Evolutionary conservation across 2,329 filamentous ascomycete species (phyloP).

Genomic region (Colletotrichum viniferum): DNA sequence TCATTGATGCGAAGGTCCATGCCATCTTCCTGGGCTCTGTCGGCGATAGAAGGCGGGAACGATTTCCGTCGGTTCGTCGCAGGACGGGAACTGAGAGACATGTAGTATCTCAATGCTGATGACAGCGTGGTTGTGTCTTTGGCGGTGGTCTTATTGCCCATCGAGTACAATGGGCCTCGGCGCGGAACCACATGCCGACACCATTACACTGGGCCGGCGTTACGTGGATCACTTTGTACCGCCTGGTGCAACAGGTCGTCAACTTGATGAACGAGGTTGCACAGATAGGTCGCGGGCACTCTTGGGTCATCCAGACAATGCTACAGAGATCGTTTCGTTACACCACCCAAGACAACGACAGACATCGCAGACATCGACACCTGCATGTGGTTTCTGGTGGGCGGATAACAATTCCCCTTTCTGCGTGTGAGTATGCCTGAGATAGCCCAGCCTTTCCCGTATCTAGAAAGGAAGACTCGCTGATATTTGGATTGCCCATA

Average conservation of each 20-base stretch:
- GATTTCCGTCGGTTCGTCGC: neutral
- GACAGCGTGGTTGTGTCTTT: neutral
- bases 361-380: neutral
- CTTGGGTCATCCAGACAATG: neutral
- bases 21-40: neutral
- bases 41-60: neutral
- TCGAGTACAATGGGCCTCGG: neutral
- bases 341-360: neutral
- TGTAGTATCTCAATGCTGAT: neutral
- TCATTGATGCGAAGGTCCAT: neutral
- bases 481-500: neutral
- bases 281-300: neutral
- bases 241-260: neutral
- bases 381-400: neutral
- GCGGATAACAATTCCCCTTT: neutral
- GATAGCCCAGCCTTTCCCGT: neutral
- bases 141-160: neutral
- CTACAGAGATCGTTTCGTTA: neutral
- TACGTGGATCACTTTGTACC: neutral
- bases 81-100: neutral
- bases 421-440: neutral
- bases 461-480: neutral
- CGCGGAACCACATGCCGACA: neutral
- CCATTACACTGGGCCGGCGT: neutral
- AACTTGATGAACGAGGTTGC: neutral